These are phyloP conservation scores for Rhynchosporium agropyri DNA, from an alignment of 2,329 filamentous ascomycete genomes.

Conservation along the genomic window DNA sequence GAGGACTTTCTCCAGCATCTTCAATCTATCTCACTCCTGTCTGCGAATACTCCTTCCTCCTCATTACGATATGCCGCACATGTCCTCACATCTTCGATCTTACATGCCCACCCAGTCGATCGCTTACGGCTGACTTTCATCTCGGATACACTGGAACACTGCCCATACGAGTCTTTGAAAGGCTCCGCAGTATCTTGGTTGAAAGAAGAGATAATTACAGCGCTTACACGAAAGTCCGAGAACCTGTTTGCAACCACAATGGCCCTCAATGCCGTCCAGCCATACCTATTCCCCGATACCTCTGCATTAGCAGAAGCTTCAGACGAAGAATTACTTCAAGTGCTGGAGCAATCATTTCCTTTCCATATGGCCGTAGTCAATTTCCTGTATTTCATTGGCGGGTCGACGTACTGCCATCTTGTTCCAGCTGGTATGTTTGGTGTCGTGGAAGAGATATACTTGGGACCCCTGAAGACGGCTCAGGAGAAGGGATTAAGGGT, in stretches of 20 bases:
- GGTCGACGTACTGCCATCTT: constrained; percentile 50
- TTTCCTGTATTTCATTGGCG: constrained; percentile 60
- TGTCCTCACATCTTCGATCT: constrained; percentile 42
- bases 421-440: constrained; percentile 59
- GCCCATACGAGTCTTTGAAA: constrained; percentile 63
- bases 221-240: constrained; percentile 39
- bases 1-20: constrained; percentile 61
- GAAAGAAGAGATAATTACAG: constrained; percentile 60
- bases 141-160: constrained; percentile 66
- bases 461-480: constrained; percentile 54
- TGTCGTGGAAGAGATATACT: constrained; percentile 61
- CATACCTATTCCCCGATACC: constrained; percentile 61
- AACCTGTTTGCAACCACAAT: constrained; percentile 55
- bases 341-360: constrained; percentile 53
- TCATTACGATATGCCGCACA: constrained; percentile 44
- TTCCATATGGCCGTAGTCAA: constrained; percentile 64
- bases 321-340: constrained; percentile 51
- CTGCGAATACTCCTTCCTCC: constrained; percentile 45
- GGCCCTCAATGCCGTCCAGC: constrained; percentile 62
- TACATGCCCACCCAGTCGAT: constrained; percentile 61
- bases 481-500: constrained; percentile 42
- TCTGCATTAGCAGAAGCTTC: constrained; percentile 50
- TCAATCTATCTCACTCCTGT: constrained; percentile 48
- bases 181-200: constrained; percentile 66
- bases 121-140: constrained; percentile 62